Evolutionary conservation across 2,329 filamentous ascomycete species (phyloP).

Genomic region (Diaporthe longicolla): DNA sequence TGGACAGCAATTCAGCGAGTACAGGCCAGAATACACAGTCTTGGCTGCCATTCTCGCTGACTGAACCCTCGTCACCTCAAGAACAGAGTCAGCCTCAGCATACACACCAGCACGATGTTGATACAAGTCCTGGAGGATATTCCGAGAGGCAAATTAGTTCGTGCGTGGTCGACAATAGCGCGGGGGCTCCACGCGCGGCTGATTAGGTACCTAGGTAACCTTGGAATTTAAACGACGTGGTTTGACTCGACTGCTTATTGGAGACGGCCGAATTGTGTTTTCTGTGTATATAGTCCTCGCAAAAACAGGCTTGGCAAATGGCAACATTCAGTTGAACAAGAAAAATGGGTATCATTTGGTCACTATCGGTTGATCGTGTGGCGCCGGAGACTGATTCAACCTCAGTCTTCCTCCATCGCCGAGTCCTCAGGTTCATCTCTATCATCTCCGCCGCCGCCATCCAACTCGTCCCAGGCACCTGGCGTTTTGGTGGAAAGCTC

Average conservation of each 20-base stretch:
- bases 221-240: no score
- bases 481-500: slow-evolving; percentile 16
- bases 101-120: not conserved
- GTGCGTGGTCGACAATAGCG: not conserved
- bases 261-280: not conserved
- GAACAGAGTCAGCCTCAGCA: not conserved
- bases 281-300: not conserved
- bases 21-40: not conserved
- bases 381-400: not conserved
- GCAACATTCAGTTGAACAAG: not conserved
- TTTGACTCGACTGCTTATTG: no score
- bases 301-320: slow-evolving; percentile 4
- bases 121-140: not conserved
- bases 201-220: no score
- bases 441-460: slow-evolving; percentile 43
- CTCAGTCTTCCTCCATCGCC: slow-evolving; percentile 45
- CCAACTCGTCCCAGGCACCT: slow-evolving; percentile 25
- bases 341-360: slow-evolving; percentile 40
- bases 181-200: not conserved
- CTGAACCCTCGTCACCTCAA: not conserved
- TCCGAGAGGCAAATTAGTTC: not conserved
- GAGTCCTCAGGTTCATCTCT: slow-evolving; percentile 43
- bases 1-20: not conserved
- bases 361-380: not conserved
- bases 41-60: not conserved